Evolutionary conservation across 768 basidiomycete genomes (phyloP).

Genomic region (Boletus subcaerulescens): DNA sequence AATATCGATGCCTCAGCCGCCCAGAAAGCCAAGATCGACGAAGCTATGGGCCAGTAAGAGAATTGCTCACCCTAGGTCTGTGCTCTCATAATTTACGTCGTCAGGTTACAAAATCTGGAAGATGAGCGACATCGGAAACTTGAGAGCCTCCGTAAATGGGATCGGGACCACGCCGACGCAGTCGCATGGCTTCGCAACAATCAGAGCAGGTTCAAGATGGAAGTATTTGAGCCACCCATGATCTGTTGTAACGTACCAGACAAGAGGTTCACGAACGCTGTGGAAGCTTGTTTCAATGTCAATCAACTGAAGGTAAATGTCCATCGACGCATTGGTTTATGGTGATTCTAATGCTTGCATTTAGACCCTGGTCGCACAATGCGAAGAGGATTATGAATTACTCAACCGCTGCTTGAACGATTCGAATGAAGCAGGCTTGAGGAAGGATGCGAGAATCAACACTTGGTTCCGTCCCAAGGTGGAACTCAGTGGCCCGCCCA

Average conservation of each 20-base stretch:
- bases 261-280: conserved; percentile 54
- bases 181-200: conserved; percentile 74
- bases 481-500: conserved; percentile 47
- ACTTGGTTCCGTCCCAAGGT: conserved; percentile 60
- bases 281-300: conserved; percentile 68
- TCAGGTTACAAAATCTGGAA: conserved; percentile 55
- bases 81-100: not conserved
- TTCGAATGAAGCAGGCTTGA: conserved; percentile 47
- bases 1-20: conserved; percentile 35
- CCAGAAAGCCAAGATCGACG: conserved; percentile 32
- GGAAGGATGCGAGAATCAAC: conserved; percentile 50
- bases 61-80: not conserved
- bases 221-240: conserved; percentile 83
- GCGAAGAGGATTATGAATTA: conserved; percentile 72
- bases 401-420: conserved; percentile 73
- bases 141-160: conserved; percentile 47
- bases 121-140: conserved; percentile 59
- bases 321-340: not conserved
- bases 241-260: conserved; percentile 71
- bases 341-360: not conserved
- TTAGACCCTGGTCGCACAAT: conserved; percentile 85
- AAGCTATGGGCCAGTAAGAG: conserved; percentile 29
- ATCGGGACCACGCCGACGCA: conserved; percentile 58
- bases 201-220: conserved; percentile 63
- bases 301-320: conserved; percentile 60